A percentile compares a stretch with the other conserved stretches of the same genome.
Evolutionary conservation across 805 yeast species (phyloP).

Genomic region (Pichia ethanolica): DNA sequence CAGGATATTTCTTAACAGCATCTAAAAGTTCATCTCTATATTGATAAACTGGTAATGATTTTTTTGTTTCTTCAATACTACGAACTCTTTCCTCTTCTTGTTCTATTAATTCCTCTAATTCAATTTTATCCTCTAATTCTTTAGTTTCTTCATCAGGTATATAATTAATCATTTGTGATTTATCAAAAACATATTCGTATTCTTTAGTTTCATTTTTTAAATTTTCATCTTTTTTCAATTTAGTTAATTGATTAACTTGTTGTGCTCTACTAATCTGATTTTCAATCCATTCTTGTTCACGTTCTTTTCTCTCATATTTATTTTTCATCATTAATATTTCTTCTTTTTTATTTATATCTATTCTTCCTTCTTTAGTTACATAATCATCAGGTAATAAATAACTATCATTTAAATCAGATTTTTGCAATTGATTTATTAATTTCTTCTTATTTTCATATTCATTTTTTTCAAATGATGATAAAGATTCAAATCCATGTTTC

Average conservation of each 20-base stretch:
- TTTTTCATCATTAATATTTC: conserved; percentile 37
- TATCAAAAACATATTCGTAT: conserved; percentile 74
- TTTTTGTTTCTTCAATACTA: conserved; percentile 44
- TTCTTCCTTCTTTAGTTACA: conserved; percentile 41
- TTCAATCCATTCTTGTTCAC: conserved; percentile 41
- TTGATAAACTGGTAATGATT: conserved; percentile 67
- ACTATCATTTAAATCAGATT: conserved; percentile 19
- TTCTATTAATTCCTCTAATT: conserved; percentile 25
- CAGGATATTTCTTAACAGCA: conserved; percentile 58
- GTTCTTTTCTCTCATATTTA: conserved; percentile 15
- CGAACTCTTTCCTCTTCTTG: conserved; percentile 31
- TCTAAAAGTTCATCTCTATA: conserved; percentile 53
- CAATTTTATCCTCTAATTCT: conserved; percentile 25
- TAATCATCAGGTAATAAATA: conserved; percentile 55
- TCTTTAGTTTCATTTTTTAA: conserved; percentile 30
- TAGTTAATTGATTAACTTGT: conserved; percentile 15
- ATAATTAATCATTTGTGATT: conserved; percentile 47
- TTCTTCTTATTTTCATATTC: conserved; percentile 47
- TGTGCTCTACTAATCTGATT: conserved; percentile 42
- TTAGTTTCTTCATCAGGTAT: conserved; percentile 30
- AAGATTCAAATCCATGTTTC: conserved; percentile 46
- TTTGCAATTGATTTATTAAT: conserved; percentile 34
- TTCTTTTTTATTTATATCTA: conserved; percentile 49
- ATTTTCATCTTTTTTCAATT: conserved; percentile 9
- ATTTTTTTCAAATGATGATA: conserved; percentile 41